Evolutionary conservation across 2,329 filamentous ascomycete species (phyloP).

Genomic region (Seiridium cupressi): DNA sequence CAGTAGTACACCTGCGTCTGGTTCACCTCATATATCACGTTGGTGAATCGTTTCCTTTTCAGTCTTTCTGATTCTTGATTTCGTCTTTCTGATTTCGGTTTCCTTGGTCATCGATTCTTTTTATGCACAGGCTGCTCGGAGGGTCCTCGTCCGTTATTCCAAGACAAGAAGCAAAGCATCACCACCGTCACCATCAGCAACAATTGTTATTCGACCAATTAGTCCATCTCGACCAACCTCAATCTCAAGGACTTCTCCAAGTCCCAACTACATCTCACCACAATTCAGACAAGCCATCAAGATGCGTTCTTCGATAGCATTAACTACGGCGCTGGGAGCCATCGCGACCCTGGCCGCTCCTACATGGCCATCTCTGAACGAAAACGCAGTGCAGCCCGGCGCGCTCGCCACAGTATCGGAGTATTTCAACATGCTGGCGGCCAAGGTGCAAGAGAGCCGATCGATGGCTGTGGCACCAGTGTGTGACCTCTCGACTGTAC

Average conservation of each 20-base stretch:
- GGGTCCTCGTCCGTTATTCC: slow-evolving; percentile 15
- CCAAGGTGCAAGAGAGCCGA: slow-evolving; percentile 50
- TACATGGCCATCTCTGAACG: slow-evolving; percentile 43
- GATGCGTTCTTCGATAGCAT: slow-evolving; percentile 51
- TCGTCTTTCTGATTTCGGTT: slow-evolving; percentile 11
- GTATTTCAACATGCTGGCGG: slow-evolving; percentile 60
- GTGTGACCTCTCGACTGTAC: slow-evolving; percentile 54
- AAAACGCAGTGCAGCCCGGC: slow-evolving; percentile 35
- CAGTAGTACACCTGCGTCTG: slow-evolving; percentile 18
- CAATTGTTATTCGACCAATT: background rate
- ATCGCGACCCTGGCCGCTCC: slow-evolving; percentile 41
- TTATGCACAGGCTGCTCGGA: slow-evolving; percentile 20
- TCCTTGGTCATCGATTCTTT: slow-evolving; percentile 14
- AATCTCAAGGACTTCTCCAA: background rate
- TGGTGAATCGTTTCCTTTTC: slow-evolving; percentile 24
- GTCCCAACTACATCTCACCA: background rate
- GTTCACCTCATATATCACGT: slow-evolving; percentile 13
- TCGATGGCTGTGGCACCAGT: slow-evolving; percentile 36
- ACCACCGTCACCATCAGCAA: too few relatives aligned
- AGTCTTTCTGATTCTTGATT: slow-evolving; percentile 18
- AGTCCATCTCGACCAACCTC: background rate
- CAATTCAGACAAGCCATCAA: slow-evolving; percentile 20
- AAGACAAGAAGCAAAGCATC: background rate
- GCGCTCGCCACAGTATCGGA: slow-evolving; percentile 49
- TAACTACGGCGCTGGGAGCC: slow-evolving; percentile 45